Evolutionary conservation across 345 rosid genomes (phyloP), one percentile per base, ranked within the genome.

Genomic region (Linum tenue): DNA sequence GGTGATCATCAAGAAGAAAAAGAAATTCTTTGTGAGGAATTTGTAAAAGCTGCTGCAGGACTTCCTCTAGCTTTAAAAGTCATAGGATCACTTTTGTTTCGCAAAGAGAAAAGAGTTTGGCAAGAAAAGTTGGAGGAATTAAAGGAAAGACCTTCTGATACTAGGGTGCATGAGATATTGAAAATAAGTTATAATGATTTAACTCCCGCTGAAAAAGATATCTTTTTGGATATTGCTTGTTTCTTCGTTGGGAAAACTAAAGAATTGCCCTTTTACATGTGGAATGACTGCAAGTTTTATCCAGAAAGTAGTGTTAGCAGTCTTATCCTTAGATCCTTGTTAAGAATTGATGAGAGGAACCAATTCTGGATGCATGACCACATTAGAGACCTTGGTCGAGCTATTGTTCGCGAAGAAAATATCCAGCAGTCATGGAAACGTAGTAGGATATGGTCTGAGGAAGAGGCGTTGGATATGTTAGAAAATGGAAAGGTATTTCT

Each of bases 171-270:
- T 6, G 2, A 10, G 17, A 8, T 38, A 4, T 43, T 74, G 55
- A 51, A 22, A 37, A 44, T 65, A 16, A 59, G 77, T 60, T 73
- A 38, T 14, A 65, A 72, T 7, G 67, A 56, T 16, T 64, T 75
- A 8, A 16, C 37, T 22, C 5, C 39, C 7, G 3, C 0, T 1
- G 63, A 67, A n/a, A 67, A 70, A 63, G 31, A 64, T 1, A 71
- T 75, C 37, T 75, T 72, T 62, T 70, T 74, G 3, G 67, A 74
- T 69, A 38, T 73, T 40, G 70, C 77, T 3, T 69, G 73, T 35
- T 69, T 64, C 39, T 68, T 72, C 12, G 40, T 17, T 15, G 56
- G 48, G 31, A 31, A 43, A 22, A 9, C 55, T 17, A 53, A 15
- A 14, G 57, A 36, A 44, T 44, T 9, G 0, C 51, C 51, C 12